Base-by-base conservation (phyloP, 805 yeast species). In the Schizosaccharomyces lindneri region DNA sequence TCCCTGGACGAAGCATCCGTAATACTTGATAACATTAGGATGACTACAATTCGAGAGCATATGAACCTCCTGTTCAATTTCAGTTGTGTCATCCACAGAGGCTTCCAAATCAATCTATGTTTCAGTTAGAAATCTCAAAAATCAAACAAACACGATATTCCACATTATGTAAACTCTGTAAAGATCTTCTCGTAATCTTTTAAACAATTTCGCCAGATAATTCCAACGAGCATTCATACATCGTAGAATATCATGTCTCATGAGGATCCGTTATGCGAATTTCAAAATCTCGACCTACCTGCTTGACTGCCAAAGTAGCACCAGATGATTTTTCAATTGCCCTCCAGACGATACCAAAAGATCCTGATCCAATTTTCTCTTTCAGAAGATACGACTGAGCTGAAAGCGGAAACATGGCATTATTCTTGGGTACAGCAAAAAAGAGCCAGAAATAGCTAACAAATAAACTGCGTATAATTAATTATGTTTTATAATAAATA, bases 1-100 rank as follows among this genome's bases (percentile, higher is more conserved):
- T 48, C 83, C 82, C 65, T 78, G 77, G 41, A 83, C 82, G 69
- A 84, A 83, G 64, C 87, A 82, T 9, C 90, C 93, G 66, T 78
- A 75, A 67, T 83, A 85, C 63, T 74, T 74, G 2, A 90, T 85
- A 59, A 85, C 80, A 67, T 81, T 82, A 1, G 76, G 73, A 61
- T 78, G 75, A 61, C 78, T 73, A 70, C 93, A 85, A 24, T 81
- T 84, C 13, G 86, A 78, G 13, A 85, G 74, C 17, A 85, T 80
- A 63, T 78, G 75, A 59, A 85, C 84, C 67, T 85, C 94, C 64
- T 79, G 79, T 67, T 83, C 85, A 62, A 85, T 82, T 67, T 85
- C 94, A 39, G 77, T 75, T 55, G 85, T 76, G 65, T 84, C 89
- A 64, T 85, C 87, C 55, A 77, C 79, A 55, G 75, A 69, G 61